These are phyloP conservation scores for Solanum neorickii DNA, from an alignment of 257 asterid genomes.

Conservation along the genomic window DNA sequence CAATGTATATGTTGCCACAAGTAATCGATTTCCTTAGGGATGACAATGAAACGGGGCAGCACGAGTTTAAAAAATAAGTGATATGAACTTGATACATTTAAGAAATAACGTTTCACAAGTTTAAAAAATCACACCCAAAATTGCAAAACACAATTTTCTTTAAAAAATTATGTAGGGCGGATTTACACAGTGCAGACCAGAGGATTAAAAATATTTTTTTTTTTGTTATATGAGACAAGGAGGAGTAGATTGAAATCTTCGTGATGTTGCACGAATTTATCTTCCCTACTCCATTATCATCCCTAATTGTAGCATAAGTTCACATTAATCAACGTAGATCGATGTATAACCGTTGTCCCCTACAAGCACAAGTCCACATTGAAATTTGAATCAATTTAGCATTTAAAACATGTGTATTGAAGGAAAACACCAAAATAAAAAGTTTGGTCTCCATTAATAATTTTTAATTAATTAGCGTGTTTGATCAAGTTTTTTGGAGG, in stretches of 20 bases:
- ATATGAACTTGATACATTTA: not conserved
- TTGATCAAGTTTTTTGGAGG: not conserved
- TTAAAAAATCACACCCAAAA: not conserved
- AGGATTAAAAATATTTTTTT: not conserved
- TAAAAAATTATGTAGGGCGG: not conserved
- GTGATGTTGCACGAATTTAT: accelerated
- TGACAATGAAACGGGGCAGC: not conserved
- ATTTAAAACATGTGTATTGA: not conserved
- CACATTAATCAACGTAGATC: too few species aligned
- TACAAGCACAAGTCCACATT: too few species aligned
- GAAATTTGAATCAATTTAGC: too few species aligned
- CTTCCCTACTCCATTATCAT: not conserved
- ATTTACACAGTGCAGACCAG: not conserved
- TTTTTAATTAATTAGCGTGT: not conserved
- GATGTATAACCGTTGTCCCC: too few species aligned
- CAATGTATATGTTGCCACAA: not conserved
- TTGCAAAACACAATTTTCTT: not conserved
- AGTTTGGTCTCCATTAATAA: not conserved
- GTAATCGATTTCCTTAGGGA: accelerated
- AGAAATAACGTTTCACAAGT: not conserved
- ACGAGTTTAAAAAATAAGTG: not conserved
- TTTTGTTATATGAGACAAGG: not conserved
- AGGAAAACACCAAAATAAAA: not conserved
- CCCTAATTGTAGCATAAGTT: not conserved
- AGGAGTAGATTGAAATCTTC: not conserved